Base-by-base conservation (phyloP, 441 rosid species). In the Flueggea neowawraea region DNA sequence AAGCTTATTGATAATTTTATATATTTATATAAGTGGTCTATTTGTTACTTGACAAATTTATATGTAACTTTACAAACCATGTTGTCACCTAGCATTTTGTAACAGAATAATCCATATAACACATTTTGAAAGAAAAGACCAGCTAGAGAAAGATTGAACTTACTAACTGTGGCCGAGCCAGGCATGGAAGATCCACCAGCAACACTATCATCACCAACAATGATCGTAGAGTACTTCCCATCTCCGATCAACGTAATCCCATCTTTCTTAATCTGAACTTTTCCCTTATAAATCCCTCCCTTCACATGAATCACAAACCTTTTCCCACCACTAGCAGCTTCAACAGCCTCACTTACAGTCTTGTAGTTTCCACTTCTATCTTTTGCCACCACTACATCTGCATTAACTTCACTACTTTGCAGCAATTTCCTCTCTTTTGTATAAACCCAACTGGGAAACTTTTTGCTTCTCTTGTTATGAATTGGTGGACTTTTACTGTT, bases 171-270 rank as follows among this genome's bases (percentile, higher is more conserved):
- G 51, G 97, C 92, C 8, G 96, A 70, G 60, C 58, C 81, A 0
- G 84, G 75, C 74, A 80, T 78, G 62, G 95, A 75, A 60, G 82
- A 55, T 28, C 97, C 97, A 16, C 80, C 76, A 12, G 68, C 70
- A 6, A 33, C 82, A 13, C 87, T 89, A 58, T 67, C 84, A 65
- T 71, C 83, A 6, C 83, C 81, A 1, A 68, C 63, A 54, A 91
- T 82, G 16, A 89, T 58, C n/a, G 97, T 89, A 12, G 59, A 55
- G 66, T 85, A 76, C 72, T 89, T 91, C 0, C 96, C 96, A 16
- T 89, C 97, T 54, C 97, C 97, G 3, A 91, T 78, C 80, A 91
- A 77, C 3, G 86, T 81, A 63, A 91, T 82, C 17, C 84, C 86
- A 50, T 84, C 84, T 72, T 80, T 85, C 10, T 65, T 64, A 6